phyloP scores from a whole-genome alignment of 2,329 filamentous ascomycete genomes.

The Neonectria magnoliae region DNA sequence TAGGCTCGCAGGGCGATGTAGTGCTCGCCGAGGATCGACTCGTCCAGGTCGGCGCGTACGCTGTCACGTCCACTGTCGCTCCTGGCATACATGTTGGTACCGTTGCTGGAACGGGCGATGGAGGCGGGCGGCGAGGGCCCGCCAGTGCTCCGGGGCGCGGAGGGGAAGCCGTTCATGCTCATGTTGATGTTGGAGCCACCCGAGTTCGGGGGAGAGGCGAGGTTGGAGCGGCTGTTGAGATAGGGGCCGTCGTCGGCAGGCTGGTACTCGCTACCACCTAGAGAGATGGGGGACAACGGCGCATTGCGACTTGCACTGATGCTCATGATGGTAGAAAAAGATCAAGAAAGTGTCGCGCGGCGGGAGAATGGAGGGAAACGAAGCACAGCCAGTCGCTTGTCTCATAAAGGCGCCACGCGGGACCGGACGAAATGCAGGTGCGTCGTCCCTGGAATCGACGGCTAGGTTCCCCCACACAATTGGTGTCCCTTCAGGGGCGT shows the following conservation, averaged over 20 bases:
- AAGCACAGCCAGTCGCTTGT: slow-evolving; percentile 40
- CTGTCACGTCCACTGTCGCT: slow-evolving; percentile 72
- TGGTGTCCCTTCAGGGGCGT: slow-evolving; percentile 40
- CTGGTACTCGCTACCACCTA: slow-evolving; percentile 83
- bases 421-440: slow-evolving; percentile 41
- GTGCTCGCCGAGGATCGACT: slow-evolving; percentile 77
- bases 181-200: slow-evolving; percentile 66
- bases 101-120: slow-evolving; percentile 84
- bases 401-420: slow-evolving; percentile 43
- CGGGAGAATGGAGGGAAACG: slow-evolving; percentile 38
- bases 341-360: slow-evolving; percentile 37
- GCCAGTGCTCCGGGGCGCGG: slow-evolving; percentile 65
- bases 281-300: slow-evolving; percentile 83
- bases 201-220: slow-evolving; percentile 76
- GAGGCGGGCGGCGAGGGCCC: slow-evolving; percentile 89
- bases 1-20: slow-evolving; percentile 83
- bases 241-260: slow-evolving; percentile 63
- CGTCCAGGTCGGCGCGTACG: slow-evolving; percentile 67
- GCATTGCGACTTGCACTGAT: slow-evolving; percentile 70
- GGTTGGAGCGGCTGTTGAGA: slow-evolving; percentile 65
- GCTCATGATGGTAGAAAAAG: slow-evolving; percentile 64
- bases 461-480: slow-evolving; percentile 43
- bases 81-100: slow-evolving; percentile 72
- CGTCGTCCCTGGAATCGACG: slow-evolving; percentile 39
- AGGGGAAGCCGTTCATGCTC: slow-evolving; percentile 70